A percentile compares a stretch with the other conserved stretches of the same genome.
Conservation (phyloP, 352 stramenopile species). For the Phytopythium vexans region DNA sequence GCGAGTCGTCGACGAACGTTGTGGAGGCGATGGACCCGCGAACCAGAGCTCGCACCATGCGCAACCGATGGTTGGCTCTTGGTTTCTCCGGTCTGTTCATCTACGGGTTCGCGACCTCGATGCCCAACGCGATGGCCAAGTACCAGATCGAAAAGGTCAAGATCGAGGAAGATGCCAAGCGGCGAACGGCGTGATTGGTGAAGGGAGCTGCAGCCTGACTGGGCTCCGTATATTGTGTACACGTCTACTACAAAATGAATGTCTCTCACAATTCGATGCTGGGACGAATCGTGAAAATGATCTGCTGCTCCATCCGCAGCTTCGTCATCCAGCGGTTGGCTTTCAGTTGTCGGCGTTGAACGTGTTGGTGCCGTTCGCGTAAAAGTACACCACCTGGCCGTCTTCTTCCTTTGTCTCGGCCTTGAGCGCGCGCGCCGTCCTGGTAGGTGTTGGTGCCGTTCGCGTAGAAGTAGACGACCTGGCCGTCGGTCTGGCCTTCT, state of each 20-base stretch:
- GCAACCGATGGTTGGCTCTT: constrained; percentile 58
- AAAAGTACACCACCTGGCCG: constrained; percentile 12
- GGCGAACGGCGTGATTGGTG: constrained; percentile 14
- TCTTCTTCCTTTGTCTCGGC: neutral
- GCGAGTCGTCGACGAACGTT: constrained; percentile 40
- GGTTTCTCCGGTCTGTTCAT: constrained; percentile 65
- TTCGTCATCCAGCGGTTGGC: neutral
- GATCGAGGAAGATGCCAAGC: constrained; percentile 44
- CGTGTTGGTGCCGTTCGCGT: constrained; percentile 9
- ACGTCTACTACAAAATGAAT: too few relatives aligned
- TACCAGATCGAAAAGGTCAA: constrained; percentile 65
- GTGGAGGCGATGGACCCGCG: constrained; percentile 57
- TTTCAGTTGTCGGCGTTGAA: too few relatives aligned
- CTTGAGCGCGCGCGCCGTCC: neutral
- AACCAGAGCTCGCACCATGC: constrained; percentile 24
- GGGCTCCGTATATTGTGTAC: too few relatives aligned
- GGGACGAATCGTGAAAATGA: too few relatives aligned
- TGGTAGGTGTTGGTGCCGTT: constrained; percentile 4
- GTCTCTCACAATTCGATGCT: too few relatives aligned
- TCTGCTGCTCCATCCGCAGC: too few relatives aligned
- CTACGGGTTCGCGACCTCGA: constrained; percentile 67
- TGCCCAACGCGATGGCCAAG: constrained; percentile 61
- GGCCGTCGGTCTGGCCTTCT: constrained; percentile 1
- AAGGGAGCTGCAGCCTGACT: constrained; percentile 1
- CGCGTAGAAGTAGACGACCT: constrained; percentile 15